These are phyloP conservation scores for Dactylis glomerata DNA, from an alignment of 176 grass and related monocot genomes.

Conservation along the genomic window DNA sequence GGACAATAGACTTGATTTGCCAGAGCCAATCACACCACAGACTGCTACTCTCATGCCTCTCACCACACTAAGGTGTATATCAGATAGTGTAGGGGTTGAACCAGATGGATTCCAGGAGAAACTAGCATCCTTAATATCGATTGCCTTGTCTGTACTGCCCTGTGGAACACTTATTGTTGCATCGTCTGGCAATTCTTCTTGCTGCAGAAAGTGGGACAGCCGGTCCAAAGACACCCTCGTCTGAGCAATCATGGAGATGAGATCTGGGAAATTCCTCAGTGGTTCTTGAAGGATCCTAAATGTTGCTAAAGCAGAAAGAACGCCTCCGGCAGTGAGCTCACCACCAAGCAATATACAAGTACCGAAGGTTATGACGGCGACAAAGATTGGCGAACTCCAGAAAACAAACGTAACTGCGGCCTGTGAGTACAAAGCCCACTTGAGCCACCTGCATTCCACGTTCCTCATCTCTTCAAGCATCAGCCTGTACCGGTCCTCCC, in stretches of 20 bases:
- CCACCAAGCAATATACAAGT: constrained; percentile 88
- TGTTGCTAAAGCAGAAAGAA: constrained; percentile 92
- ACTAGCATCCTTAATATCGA: constrained; percentile 72
- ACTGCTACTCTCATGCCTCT: constrained; percentile 94
- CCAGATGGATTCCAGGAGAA: constrained; percentile 75
- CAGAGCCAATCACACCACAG: constrained; percentile 92
- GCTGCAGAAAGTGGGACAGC: constrained; percentile 65
- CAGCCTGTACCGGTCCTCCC: constrained; percentile 81
- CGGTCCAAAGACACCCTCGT: constrained; percentile 92
- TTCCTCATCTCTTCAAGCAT: constrained; percentile 90
- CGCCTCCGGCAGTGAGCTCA: constrained; percentile 87
- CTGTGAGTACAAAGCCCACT: constrained; percentile 79
- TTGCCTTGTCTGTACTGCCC: constrained; percentile 54
- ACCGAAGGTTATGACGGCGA: constrained; percentile 79
- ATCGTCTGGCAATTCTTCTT: constrained; percentile 81
- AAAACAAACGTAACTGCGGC: constrained; percentile 95
- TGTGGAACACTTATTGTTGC: constrained; percentile 67
- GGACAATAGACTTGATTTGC: constrained; percentile 93
- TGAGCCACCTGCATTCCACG: constrained; percentile 84
- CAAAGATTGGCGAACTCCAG: constrained; percentile 98
- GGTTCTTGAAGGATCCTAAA: constrained; percentile 99
- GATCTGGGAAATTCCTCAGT: constrained; percentile 92
- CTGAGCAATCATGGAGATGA: constrained; percentile 96
- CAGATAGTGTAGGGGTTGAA: constrained; percentile 54
- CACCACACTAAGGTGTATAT: constrained; percentile 62